Evolutionary conservation across 257 asterid genomes (phyloP), one percentile per base, ranked within the genome.

Genomic region (Nemophila menziesii): DNA sequence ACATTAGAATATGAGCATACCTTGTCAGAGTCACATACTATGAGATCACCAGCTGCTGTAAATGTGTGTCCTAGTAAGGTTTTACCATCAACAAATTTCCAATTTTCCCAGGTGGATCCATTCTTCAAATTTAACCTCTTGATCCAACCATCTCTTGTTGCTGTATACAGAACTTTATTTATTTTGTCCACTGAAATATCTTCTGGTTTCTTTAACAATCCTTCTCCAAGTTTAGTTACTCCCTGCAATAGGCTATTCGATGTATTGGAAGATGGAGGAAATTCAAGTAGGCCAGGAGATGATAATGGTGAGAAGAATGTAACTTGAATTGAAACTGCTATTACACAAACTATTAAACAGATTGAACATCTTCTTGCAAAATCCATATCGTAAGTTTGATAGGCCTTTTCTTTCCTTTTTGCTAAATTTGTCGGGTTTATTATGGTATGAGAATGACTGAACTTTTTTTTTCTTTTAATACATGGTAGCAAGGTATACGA

Each of bases 81-180:
- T 3, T 44, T 33, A 20, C 72, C 48, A 5, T 60, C 58, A 23
- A 62, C 42, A 42, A 53, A 68, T 54, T 58, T 54, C 77, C 72
- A 80, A 34, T 56, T 52, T 59, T 74, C 79, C 90, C 83, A 77
- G 2, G 69, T 56, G n/a, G n/a, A n/a, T 23, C 83, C 90, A 45
- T 83, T 80, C 33, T 21, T 60, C n/a, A n/a, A n/a, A 22, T 63
- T 70, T 68, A 72, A 18, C 58, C 68, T 74, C 52, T 39, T 70
- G 43, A 83, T 65, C 67, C 67, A 70, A 16, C 95, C 95, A 60
- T 80, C 86, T 50, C 90, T 66, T 11, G 86, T 67, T 7, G 74
- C 79, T 8, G 93, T 72, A 44, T 74, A 72, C 3, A 84, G 4
- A 26, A 64, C 39, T 21, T 84, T 90, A 41, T 12, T 41, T 4